Percentiles rank a stretch among this genome's conserved stretches.
Evolutionary conservation across 2,329 filamentous ascomycete species (phyloP).

Genomic region (Mycogone perniciosa): DNA sequence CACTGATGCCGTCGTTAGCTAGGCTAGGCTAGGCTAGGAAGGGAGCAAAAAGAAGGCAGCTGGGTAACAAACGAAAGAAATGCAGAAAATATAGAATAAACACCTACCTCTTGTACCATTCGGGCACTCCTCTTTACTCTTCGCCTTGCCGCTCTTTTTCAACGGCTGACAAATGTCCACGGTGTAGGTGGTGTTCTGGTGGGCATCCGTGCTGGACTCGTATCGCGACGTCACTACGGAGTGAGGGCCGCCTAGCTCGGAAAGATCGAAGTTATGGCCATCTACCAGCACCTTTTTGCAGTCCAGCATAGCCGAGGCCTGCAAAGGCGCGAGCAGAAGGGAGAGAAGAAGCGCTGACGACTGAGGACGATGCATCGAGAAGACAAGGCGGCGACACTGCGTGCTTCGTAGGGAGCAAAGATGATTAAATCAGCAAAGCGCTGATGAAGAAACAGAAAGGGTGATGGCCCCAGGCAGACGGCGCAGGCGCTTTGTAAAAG

Average conservation of each 20-base stretch:
- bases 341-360: constrained; percentile 31
- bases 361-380: constrained; percentile 35
- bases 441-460: neutral
- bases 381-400: neutral
- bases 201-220: constrained; percentile 44
- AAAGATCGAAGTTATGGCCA: constrained; percentile 57
- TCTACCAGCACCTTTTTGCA: constrained; percentile 58
- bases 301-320: constrained; percentile 45
- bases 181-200: constrained; percentile 70
- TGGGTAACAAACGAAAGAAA: neutral
- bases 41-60: neutral
- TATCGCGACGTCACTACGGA: constrained; percentile 56
- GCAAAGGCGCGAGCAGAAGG: constrained; percentile 31
- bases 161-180: constrained; percentile 69
- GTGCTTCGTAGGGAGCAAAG: neutral
- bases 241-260: constrained; percentile 58
- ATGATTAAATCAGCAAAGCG: neutral
- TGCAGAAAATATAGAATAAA: neutral
- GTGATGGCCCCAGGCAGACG: neutral
- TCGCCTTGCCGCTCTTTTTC: constrained; percentile 51
- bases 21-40: neutral
- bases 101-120: constrained; percentile 59
- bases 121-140: constrained; percentile 57
- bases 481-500: neutral
- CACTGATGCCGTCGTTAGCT: constrained; percentile 40